Evolutionary conservation across 768 basidiomycete genomes (phyloP).

Genomic region (Kwoniella europaea): DNA sequence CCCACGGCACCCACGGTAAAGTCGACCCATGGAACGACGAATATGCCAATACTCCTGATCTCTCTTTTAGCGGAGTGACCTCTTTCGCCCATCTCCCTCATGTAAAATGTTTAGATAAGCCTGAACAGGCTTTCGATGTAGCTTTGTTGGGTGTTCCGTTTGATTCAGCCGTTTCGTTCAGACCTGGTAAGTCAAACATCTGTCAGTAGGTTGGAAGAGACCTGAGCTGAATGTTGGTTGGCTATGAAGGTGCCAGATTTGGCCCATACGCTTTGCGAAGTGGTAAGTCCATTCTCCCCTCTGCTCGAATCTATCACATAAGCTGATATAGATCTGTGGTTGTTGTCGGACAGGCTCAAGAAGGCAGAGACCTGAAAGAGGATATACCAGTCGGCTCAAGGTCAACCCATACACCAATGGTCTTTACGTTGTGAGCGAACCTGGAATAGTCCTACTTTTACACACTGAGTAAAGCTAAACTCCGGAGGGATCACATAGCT

Average conservation of each 20-base stretch:
- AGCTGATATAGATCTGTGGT: background rate
- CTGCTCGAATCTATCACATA: background rate
- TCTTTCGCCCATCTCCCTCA: slow-evolving; percentile 84
- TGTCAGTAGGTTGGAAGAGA: no score
- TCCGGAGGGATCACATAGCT: slow-evolving; percentile 57
- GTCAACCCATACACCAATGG: slow-evolving; percentile 51
- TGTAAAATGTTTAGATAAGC: slow-evolving; percentile 70
- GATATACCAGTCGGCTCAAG: slow-evolving; percentile 36
- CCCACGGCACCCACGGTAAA: slow-evolving; percentile 11
- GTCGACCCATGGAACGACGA: slow-evolving; percentile 37
- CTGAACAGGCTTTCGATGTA: slow-evolving; percentile 67
- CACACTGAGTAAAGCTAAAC: background rate
- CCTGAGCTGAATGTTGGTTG: background rate
- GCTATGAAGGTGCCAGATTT: slow-evolving; percentile 37
- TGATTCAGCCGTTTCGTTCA: slow-evolving; percentile 50
- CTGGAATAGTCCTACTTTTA: background rate
- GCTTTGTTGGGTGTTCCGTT: slow-evolving; percentile 67
- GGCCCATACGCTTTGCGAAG: slow-evolving; percentile 71
- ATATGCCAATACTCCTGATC: slow-evolving; percentile 62
- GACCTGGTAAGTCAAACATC: slow-evolving; percentile 38
- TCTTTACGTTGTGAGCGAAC: slow-evolving; percentile 37
- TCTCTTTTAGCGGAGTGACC: slow-evolving; percentile 76
- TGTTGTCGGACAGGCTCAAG: slow-evolving; percentile 32
- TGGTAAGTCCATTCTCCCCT: slow-evolving; percentile 27
- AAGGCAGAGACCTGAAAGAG: slow-evolving; percentile 40